These are phyloP conservation scores for Crithidia acanthocephali DNA, from an alignment of 208 protist species.

Conservation along the genomic window DNA sequence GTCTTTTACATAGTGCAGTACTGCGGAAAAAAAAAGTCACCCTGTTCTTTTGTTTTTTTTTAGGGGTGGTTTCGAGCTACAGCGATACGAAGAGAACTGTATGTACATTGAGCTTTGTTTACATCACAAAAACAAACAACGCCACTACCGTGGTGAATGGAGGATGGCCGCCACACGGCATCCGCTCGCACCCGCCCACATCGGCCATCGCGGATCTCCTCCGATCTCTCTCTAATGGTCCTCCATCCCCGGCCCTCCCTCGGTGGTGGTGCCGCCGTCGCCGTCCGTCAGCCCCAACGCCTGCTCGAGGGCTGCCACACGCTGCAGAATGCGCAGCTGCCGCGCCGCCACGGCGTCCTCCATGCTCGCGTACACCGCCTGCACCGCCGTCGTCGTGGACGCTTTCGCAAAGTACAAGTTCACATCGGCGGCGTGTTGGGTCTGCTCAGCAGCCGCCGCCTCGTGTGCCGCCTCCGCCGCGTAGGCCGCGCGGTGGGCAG, in stretches of 20 bases:
- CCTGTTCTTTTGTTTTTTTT: no score
- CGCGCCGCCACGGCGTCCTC: slow-evolving; percentile 55
- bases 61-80: no score
- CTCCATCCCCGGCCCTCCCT: neutral
- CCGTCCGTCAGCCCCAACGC: slow-evolving; percentile 45
- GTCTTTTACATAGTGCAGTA: no score
- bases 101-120: no score
- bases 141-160: no score
- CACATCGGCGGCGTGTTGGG: slow-evolving; percentile 66
- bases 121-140: no score
- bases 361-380: slow-evolving; percentile 70
- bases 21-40: no score
- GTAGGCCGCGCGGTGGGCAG: slow-evolving; percentile 38
- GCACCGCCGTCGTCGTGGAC: slow-evolving; percentile 51
- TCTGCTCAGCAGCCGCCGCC: slow-evolving; percentile 34
- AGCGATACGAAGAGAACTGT: no score
- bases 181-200: no score
- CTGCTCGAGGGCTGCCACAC: slow-evolving; percentile 69
- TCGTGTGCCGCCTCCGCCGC: slow-evolving; percentile 46
- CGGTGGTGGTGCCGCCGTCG: neutral
- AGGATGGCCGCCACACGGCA: no score
- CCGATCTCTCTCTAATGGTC: neutral
- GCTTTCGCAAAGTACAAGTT: slow-evolving; percentile 69
- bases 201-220: no score
- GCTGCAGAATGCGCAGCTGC: slow-evolving; percentile 74